Base-by-base conservation (phyloP, 2,329 filamentous ascomycete species). In the Biscogniauxia mediterranea region DNA sequence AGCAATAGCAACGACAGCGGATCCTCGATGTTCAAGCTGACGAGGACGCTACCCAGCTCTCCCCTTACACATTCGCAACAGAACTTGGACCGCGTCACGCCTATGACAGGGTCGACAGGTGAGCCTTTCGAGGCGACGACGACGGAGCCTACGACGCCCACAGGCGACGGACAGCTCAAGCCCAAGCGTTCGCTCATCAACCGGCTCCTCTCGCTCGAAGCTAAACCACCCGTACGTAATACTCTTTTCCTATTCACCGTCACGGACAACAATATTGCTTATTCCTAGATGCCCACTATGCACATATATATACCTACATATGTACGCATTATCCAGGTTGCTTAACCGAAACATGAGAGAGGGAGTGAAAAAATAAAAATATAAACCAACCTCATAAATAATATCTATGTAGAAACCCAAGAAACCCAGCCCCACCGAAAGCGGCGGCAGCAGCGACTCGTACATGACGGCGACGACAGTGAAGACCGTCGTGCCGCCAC, bases 1-100 rank as follows among this genome's bases (percentile, higher is more conserved):
- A 59, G 62, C 23, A 61, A 61, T 15, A 67, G 61, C 23, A 66
- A 64, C 55, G 65, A 64, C 57, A 63, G 64, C 26, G 51, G 58
- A 9, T n/a, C 52, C n/a, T 59, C 61, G 1, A n/a, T 57, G 19
- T 21, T 54, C 11, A 56, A 28, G 46, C 17, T n/a, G 1, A 38
- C 26, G 3, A 58, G 46, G n/a, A 56, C 38, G 3, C 8, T 51
- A 7, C 54, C 57, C 15, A 59, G 56, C 38, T 61, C 63, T n/a
- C 61, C 61, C 4, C 58, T 64, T 1, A 65, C 56, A 15, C 23
- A 49, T 15, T 42, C 21, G 13, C 52, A 55, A 8, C 55, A 54
- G 13, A 59, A 57, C 49, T 61, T 58, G 13, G 58, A 59, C 46
- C 54, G 56, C 2, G 55, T 52, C 7, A 62, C 63, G n/a, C 59